Evolutionary conservation across 2,329 filamentous ascomycete genomes (phyloP).

Genomic region (Pseudogymnoascus sp.): DNA sequence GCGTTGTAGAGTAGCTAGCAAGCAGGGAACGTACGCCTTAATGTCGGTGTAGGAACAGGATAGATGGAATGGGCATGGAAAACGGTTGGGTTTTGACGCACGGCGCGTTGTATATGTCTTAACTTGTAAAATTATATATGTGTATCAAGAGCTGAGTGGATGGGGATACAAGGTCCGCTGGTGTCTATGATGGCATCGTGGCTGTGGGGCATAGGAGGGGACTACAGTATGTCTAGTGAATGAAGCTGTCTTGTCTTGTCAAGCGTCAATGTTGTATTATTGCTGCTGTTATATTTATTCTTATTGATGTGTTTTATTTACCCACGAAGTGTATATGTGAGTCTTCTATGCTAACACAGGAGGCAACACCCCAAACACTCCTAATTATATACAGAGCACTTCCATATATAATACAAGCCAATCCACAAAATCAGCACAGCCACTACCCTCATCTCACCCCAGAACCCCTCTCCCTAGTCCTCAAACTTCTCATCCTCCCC

Average conservation of each 20-base stretch:
- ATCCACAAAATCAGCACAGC: background rate
- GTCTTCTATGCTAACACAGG: background rate
- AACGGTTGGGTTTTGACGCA: background rate
- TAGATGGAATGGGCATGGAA: conserved; percentile 1
- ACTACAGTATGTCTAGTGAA: background rate
- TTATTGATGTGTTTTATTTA: background rate
- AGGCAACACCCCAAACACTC: background rate
- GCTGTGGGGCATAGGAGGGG: background rate
- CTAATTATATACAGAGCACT: background rate
- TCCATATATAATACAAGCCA: background rate
- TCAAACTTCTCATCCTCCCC: background rate
- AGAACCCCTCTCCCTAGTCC: background rate
- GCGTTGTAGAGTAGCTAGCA: background rate
- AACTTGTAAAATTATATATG: conserved; percentile 1
- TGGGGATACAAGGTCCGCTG: background rate
- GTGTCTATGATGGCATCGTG: background rate
- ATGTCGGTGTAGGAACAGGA: conserved; percentile 2
- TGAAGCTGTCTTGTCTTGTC: background rate
- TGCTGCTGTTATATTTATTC: background rate
- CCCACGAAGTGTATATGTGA: background rate
- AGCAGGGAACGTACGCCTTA: background rate
- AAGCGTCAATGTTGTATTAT: background rate
- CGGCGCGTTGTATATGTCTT: background rate
- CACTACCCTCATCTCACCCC: background rate
- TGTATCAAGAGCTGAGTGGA: conserved; percentile 1